Percentiles rank a stretch among this genome's conserved stretches.
Evolutionary conservation across 2,329 filamentous ascomycete species (phyloP).

Genomic region (Xylaria polymorpha): DNA sequence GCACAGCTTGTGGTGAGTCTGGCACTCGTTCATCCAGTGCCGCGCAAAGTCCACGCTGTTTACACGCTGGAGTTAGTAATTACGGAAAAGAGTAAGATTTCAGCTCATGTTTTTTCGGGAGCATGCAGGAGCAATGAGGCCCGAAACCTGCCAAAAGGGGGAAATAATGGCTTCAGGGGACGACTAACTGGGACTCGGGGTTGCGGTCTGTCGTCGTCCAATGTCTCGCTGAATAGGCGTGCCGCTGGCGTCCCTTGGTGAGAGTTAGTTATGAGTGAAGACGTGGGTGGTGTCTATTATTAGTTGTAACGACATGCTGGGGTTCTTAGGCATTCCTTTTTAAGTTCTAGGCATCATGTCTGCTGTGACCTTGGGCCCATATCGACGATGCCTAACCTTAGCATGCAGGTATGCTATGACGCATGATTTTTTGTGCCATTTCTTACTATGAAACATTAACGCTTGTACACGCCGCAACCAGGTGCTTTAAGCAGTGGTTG

Average conservation of each 20-base stretch:
- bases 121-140: too few relatives aligned
- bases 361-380: background rate
- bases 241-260: slow-evolving; percentile 21
- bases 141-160: too few relatives aligned
- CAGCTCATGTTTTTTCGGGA: too few relatives aligned
- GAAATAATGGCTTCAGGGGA: too few relatives aligned
- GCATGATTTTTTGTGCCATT: background rate
- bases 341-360: too few relatives aligned
- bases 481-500: background rate
- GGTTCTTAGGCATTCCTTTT: background rate
- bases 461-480: background rate
- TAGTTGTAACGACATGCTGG: background rate
- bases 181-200: slow-evolving; percentile 15
- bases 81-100: too few relatives aligned
- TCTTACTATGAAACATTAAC: background rate
- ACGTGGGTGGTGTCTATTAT: too few relatives aligned
- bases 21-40: slow-evolving; percentile 13
- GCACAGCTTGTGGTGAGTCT: slow-evolving; percentile 15
- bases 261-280: background rate
- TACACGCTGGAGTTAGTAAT: too few relatives aligned
- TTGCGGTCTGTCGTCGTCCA: slow-evolving; percentile 25
- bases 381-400: background rate
- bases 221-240: slow-evolving; percentile 4
- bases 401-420: background rate
- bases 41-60: slow-evolving; percentile 14